Evolutionary conservation across 78 protist species (phyloP), one percentile per base, ranked within the genome.

Genomic region (Bigelowiella natans): DNA sequence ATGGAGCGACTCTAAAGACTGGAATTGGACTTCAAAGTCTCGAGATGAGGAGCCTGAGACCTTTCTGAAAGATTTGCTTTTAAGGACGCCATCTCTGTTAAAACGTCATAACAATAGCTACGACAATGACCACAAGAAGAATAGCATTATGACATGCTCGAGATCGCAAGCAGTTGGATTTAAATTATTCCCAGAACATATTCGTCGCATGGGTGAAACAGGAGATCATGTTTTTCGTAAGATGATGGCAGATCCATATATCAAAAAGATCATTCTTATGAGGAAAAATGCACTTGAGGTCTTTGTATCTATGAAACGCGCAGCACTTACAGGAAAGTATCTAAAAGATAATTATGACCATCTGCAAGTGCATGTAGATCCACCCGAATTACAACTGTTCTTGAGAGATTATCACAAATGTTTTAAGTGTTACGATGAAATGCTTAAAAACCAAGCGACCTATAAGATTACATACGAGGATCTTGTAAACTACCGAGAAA

Each of bases 121-220:
- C 90, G 1, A 1, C 82, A n/a, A n/a, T 2, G 90, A 88, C 37
- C 18, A 0, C 28, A n/a, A n/a, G n/a, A n/a, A n/a, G n/a, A n/a
- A n/a, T n/a, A n/a, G n/a, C n/a, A n/a, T n/a, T n/a, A n/a, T n/a
- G n/a, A n/a, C n/a, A n/a, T n/a, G n/a, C n/a, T n/a, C n/a, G n/a
- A n/a, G n/a, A n/a, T 11, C 3, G 34, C n/a, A 39, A n/a, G 87
- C 87, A 29, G 90, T 88, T 39, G 90, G 90, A 2, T 88, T 88
- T 30, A 88, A 88, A 39, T 36, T 88, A 37, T 88, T 88, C n/a
- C 90, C 90, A 31, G 90, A 88, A 39, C 90, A 88, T 30, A 39
- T 39, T 7, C 82, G 40, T 1, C 88, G 88, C 88, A 1, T 2
- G 28, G 2, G 11, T 28, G 40, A 34, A 31, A 31, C 31, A 29